Conservation (phyloP, 805 yeast species). For the Candida fluviatilis region DNA sequence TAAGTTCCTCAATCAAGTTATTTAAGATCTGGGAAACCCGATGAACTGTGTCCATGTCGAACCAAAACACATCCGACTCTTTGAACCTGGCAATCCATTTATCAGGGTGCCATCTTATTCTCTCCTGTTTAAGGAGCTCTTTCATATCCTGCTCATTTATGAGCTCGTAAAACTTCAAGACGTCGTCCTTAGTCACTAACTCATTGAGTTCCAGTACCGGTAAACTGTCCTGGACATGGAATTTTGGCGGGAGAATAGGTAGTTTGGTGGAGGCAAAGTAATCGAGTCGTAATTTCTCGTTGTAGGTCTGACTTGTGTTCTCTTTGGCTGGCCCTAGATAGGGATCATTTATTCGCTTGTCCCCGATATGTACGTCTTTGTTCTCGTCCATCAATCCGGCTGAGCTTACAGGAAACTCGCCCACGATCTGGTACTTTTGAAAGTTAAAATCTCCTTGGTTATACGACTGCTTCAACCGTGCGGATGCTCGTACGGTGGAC, state of each 20-base stretch:
- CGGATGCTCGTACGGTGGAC: slow-evolving; percentile 1
- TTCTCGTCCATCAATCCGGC: slow-evolving; percentile 33
- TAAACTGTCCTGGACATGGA: slow-evolving; percentile 7
- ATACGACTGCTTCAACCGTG: slow-evolving; percentile 2
- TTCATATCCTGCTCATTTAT: slow-evolving; percentile 13
- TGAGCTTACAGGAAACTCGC: slow-evolving; percentile 28
- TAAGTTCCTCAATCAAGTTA: slow-evolving; percentile 21
- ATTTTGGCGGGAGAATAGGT: slow-evolving; percentile 12
- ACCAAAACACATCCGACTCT: slow-evolving; percentile 5
- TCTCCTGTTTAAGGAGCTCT: slow-evolving; percentile 39
- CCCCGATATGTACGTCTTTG: slow-evolving; percentile 31
- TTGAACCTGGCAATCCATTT: slow-evolving; percentile 39
- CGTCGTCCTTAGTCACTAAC: slow-evolving; percentile 17
- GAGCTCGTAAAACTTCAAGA: slow-evolving; percentile 23
- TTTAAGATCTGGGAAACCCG: slow-evolving; percentile 30
- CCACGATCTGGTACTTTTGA: slow-evolving; percentile 21
- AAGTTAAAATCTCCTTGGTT: slow-evolving; percentile 2
- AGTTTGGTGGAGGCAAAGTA: slow-evolving; percentile 13
- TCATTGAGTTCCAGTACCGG: slow-evolving; percentile 10
- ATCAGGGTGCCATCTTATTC: slow-evolving; percentile 73
- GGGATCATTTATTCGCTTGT: slow-evolving; percentile 28
- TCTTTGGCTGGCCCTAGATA: slow-evolving; percentile 8
- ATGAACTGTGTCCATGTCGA: slow-evolving; percentile 25
- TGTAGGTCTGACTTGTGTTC: slow-evolving; percentile 4
- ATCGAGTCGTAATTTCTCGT: slow-evolving; percentile 5